Conservation (phyloP, 768 basidiomycete species). For the Suillus tomentosus region DNA sequence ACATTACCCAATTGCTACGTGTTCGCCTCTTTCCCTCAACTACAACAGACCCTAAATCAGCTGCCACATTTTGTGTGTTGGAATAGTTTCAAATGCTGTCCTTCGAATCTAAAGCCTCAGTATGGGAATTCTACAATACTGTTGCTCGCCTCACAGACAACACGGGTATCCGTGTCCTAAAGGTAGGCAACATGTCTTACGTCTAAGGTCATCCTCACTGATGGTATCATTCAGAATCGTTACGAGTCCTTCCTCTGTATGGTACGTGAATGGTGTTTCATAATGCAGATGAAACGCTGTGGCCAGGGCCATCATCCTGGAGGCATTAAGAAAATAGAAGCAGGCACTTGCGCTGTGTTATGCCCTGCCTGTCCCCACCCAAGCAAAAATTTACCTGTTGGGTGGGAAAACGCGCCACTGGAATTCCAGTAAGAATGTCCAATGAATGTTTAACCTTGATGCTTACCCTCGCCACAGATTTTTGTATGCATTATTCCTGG, state of each 20-base stretch:
- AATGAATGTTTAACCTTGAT: no score
- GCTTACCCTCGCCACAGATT: no score
- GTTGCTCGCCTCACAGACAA: conserved; percentile 9
- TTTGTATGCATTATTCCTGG: conserved; percentile 27
- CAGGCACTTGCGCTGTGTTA: background rate
- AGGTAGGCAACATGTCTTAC: conserved; percentile 1
- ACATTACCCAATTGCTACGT: conserved; percentile 15
- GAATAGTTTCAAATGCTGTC: conserved; percentile 28
- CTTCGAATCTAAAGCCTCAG: conserved; percentile 30
- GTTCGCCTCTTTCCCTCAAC: conserved; percentile 18
- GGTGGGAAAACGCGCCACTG: background rate
- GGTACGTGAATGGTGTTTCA: background rate
- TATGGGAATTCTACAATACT: conserved; percentile 27
- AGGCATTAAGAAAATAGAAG: background rate
- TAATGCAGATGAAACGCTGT: background rate
- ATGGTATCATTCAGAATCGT: background rate
- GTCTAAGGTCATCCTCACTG: no score
- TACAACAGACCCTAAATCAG: conserved; percentile 24
- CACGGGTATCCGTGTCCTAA: conserved; percentile 17
- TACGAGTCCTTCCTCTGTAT: background rate
- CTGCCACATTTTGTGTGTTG: conserved; percentile 29
- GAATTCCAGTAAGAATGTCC: background rate
- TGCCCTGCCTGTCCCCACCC: conserved; percentile 14
- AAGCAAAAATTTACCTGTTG: conserved; percentile 10
- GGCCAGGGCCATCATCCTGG: conserved; percentile 1